phyloP scores from a whole-genome alignment of 208 protist genomes.

The Trichomonas tenax region DNA sequence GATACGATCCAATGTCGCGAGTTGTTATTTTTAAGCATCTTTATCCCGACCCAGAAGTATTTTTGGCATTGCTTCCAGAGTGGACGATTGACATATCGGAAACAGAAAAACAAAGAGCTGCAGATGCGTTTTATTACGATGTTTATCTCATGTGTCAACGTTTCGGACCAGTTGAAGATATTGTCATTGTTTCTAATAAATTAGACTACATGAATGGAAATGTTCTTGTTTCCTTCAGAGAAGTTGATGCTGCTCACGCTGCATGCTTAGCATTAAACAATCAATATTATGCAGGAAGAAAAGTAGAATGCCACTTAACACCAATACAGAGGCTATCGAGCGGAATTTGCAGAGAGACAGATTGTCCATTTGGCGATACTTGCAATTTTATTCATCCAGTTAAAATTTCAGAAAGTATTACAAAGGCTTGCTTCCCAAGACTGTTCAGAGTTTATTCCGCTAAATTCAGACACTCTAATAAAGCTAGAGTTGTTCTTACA shows the following conservation, averaged over 20 bases:
- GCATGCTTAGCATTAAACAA: background rate
- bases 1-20: background rate
- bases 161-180: background rate
- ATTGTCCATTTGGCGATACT: background rate
- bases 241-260: background rate
- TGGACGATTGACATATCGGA: background rate
- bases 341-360: background rate
- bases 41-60: background rate
- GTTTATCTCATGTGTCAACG: background rate
- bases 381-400: background rate
- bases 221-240: background rate
- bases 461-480: background rate
- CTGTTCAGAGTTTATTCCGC: background rate
- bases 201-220: background rate
- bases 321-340: background rate
- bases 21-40: background rate
- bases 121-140: background rate
- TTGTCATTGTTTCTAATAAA: background rate
- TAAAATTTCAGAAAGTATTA: background rate
- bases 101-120: background rate
- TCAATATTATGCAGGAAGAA: slow-evolving; percentile 1
- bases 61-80: background rate
- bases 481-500: background rate
- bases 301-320: background rate
- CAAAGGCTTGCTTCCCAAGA: background rate